Evolutionary conservation across 805 yeast genomes (phyloP).

Genomic region (Wickerhamiella slavikovae): DNA sequence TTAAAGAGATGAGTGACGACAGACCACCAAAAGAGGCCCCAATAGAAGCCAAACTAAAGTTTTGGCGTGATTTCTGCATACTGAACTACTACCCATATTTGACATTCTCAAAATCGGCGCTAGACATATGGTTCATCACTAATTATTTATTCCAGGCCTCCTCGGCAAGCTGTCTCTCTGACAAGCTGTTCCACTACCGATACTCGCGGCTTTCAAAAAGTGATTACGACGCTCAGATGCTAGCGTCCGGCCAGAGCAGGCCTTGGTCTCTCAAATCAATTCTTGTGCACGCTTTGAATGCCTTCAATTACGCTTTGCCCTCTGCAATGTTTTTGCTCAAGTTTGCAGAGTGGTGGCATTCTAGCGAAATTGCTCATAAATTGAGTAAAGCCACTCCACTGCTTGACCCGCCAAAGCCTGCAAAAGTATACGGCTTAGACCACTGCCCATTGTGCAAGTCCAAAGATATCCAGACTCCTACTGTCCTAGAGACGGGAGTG

Average conservation of each 20-base stretch:
- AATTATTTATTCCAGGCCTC: constrained; percentile 45
- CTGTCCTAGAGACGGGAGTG: constrained; percentile 77
- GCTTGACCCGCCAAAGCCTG: constrained; percentile 10
- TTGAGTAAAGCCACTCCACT: constrained; percentile 6
- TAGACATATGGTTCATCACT: constrained; percentile 37
- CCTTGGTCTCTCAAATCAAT: constrained; percentile 1
- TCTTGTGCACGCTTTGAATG: constrained; percentile 3
- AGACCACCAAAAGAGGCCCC: constrained; percentile 9
- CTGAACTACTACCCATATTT: constrained; percentile 42
- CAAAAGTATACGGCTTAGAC: constrained; percentile 7
- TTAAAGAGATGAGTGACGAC: constrained; percentile 24
- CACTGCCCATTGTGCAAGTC: constrained; percentile 54
- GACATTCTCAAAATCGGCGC: constrained; percentile 25
- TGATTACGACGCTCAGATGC: constrained; percentile 9
- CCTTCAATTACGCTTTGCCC: constrained; percentile 35
- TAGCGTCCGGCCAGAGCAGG: constrained; percentile 2
- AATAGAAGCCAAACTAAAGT: constrained; percentile 12
- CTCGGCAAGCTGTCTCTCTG: constrained; percentile 42
- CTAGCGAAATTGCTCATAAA: constrained; percentile 40
- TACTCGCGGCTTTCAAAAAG: constrained; percentile 34
- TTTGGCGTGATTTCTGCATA: constrained; percentile 20
- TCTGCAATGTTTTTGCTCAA: constrained; percentile 62
- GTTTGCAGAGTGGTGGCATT: constrained; percentile 85
- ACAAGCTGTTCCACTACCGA: constrained; percentile 38
- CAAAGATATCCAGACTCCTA: constrained; percentile 44